phyloP scores from a whole-genome alignment of 345 rosid genomes.

The Excoecaria cochinchinensis region DNA sequence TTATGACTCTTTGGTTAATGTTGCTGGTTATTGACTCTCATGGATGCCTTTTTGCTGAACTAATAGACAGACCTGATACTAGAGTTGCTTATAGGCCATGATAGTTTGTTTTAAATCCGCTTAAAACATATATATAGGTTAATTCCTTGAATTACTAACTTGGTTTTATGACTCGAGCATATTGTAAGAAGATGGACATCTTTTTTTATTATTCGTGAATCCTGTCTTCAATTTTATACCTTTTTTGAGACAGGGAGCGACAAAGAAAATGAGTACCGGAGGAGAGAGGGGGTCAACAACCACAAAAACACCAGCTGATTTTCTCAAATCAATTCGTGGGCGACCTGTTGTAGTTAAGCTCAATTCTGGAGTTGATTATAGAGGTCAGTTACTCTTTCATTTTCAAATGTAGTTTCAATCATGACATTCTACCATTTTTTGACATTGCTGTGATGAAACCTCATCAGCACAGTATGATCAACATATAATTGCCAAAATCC shows the following conservation, averaged over 20 bases:
- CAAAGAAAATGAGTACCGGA: conserved; percentile 59
- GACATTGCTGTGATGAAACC: background rate
- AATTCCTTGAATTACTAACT: background rate
- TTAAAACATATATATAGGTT: background rate
- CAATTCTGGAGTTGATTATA: conserved; percentile 85
- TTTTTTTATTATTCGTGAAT: background rate
- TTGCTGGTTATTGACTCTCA: background rate
- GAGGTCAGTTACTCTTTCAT: conserved; percentile 41
- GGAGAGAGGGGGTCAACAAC: conserved; percentile 46
- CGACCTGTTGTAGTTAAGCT: conserved; percentile 87
- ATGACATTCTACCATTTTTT: background rate
- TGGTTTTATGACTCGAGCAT: background rate
- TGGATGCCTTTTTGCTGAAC: background rate
- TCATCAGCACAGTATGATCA: too few species aligned
- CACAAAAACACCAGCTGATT: conserved; percentile 67
- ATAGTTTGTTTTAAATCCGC: background rate
- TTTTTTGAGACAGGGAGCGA: background rate
- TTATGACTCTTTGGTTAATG: background rate
- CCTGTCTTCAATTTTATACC: background rate
- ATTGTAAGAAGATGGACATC: background rate
- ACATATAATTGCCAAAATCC: too few species aligned
- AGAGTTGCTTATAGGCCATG: background rate
- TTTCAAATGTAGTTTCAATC: background rate
- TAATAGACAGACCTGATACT: background rate
- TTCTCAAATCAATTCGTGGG: conserved; percentile 90